Percentiles rank a stretch among this genome's conserved stretches.
phyloP scores from a whole-genome alignment of 768 basidiomycete species.

The Russula dissimulans region DNA sequence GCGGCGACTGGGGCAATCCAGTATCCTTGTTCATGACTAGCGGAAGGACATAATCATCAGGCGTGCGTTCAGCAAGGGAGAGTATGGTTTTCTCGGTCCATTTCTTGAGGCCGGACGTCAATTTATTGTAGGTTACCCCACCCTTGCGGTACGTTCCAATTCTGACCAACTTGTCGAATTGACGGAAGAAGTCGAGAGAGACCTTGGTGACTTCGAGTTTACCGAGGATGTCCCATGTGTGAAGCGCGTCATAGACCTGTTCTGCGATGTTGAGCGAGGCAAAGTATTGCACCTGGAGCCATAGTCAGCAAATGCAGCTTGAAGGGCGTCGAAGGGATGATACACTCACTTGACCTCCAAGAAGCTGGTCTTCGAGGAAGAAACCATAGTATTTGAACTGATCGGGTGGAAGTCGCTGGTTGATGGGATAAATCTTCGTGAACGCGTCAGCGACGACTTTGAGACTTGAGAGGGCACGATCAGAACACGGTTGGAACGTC shows the following conservation, averaged over 20 bases:
- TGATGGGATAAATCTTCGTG: slow-evolving; percentile 24
- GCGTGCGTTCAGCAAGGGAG: not conserved
- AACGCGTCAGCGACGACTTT: slow-evolving; percentile 24
- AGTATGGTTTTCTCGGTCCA: not conserved
- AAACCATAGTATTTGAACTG: slow-evolving; percentile 2
- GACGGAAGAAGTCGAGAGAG: slow-evolving; percentile 23
- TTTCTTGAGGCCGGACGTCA: not conserved
- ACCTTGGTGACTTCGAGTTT: slow-evolving; percentile 21
- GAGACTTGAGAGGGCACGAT: slow-evolving; percentile 23
- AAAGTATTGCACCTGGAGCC: slow-evolving; percentile 24
- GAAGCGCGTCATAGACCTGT: slow-evolving; percentile 24
- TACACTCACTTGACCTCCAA: slow-evolving; percentile 10
- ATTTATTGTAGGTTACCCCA: not conserved
- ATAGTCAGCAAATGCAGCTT: not conserved
- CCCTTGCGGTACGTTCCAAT: not conserved
- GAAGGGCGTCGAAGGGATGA: not conserved
- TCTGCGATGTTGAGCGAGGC: slow-evolving; percentile 25
- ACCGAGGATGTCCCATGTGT: slow-evolving; percentile 22
- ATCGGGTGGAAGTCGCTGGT: slow-evolving; percentile 6
- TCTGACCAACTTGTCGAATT: not conserved
- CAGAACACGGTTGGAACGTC: slow-evolving; percentile 26
- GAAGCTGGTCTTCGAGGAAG: slow-evolving; percentile 6
- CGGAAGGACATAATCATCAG: not conserved
- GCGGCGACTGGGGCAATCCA: not conserved
- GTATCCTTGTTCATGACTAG: not conserved